Evolutionary conservation across 2,329 filamentous ascomycete species (phyloP), one percentile per base, ranked within the genome.

Genomic region (Lecanoromycetidae sp.): DNA sequence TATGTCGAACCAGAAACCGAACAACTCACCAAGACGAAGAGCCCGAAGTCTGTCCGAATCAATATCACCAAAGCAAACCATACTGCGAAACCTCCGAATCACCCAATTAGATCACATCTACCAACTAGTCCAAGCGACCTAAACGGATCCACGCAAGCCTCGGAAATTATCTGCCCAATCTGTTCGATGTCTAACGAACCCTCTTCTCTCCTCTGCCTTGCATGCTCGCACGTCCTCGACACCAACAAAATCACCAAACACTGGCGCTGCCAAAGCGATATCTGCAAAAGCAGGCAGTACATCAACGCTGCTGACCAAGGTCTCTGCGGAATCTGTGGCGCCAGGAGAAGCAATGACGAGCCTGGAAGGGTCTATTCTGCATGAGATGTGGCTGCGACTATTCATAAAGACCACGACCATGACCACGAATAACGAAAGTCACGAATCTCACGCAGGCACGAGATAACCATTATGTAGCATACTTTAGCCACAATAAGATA

Each of bases 161-260:
- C 23, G 20, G 22, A 44, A 51, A 41, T 47, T 44, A 36, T 41
- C 13, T 84, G 84, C 57, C 66, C 71, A 0, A 67, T 83, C 46
- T 93, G 86, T 62, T 87, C 84, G 0, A 75, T 82, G 42, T 65
- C 67, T 42, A 88, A 87, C 58, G 65, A 71, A 5, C 39, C 58
- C 0, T 57, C 59, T 7, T 66, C 75, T 6, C 62, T 77, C 2
- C 82, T 76, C 3, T 91, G 86, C 60, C 64, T 63, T 6, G 72
- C 80, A 44, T 91, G 86, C 61, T 74, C 79, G 20, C 77, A 90
- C 54, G 83, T 88, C 1, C 64, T 90, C 2, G 69, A 75, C 36
- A 63, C 70, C 0, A 58, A 64, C 0, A 71, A 71, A 41, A 69
- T 80, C 36, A 64, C 71, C 0, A 64, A 68, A 15, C 64, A 74